Conservation (phyloP, 176 grass and related monocot species). For the Triticum urartu region DNA sequence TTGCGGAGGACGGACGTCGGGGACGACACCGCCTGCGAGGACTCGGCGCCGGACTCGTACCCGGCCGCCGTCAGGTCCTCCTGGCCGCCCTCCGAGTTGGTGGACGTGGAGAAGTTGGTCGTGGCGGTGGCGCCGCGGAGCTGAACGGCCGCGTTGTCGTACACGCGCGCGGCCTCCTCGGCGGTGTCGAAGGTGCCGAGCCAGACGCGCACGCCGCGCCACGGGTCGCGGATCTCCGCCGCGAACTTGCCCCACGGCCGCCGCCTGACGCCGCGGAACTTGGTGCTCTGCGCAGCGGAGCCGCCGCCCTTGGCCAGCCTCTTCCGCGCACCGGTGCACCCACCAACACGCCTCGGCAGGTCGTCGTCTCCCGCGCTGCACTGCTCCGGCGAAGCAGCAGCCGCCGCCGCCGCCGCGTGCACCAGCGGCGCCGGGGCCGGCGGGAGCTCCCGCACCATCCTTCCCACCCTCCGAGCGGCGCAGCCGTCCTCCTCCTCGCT, state of each 20-base stretch:
- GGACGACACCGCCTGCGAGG: constrained; percentile 52
- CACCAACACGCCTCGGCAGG: constrained; percentile 18
- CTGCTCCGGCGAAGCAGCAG: constrained; percentile 1
- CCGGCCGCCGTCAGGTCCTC: constrained; percentile 7
- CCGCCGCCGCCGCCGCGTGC: no score
- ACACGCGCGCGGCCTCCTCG: constrained; percentile 84
- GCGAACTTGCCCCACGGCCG: constrained; percentile 89
- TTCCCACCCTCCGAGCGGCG: constrained; percentile 44
- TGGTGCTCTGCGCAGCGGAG: constrained; percentile 19
- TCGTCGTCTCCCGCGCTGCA: constrained; percentile 29
- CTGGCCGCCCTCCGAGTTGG: neutral
- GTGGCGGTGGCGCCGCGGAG: constrained; percentile 55
- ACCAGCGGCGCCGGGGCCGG: neutral
- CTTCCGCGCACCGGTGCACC: neutral
- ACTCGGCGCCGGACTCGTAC: constrained; percentile 71
- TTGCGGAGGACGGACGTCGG: constrained; percentile 86
- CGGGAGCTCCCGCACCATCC: constrained; percentile 48
- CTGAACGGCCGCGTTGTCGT: constrained; percentile 72
- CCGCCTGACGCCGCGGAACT: constrained; percentile 82
- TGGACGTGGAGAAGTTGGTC: constrained; percentile 44
- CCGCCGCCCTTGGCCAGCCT: constrained; percentile 9
- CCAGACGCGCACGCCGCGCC: constrained; percentile 80
- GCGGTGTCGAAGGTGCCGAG: constrained; percentile 96
- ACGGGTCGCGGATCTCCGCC: constrained; percentile 89
- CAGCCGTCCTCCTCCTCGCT: constrained; percentile 41